Percentiles rank a stretch among this genome's conserved stretches.
Conservation (phyloP, 2,329 filamentous ascomycete genomes). For the Periconia macrospinosa region DNA sequence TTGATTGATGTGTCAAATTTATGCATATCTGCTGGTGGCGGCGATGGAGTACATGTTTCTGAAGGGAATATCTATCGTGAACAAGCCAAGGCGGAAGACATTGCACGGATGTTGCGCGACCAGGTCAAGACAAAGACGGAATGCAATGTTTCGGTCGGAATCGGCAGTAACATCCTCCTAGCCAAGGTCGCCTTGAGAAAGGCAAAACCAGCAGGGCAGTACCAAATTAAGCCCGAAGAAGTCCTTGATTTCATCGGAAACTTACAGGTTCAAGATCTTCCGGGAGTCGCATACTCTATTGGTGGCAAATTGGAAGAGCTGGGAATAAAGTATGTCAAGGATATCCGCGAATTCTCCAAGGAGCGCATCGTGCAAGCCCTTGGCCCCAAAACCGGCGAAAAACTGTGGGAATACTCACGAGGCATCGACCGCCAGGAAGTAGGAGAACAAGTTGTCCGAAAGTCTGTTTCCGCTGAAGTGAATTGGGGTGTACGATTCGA, state of each 20-base stretch:
- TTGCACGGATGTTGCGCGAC: constrained; percentile 68
- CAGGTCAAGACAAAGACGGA: constrained; percentile 74
- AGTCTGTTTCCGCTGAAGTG: constrained; percentile 95
- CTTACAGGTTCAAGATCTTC: constrained; percentile 77
- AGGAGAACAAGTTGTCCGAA: constrained; percentile 80
- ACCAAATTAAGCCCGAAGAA: constrained; percentile 81
- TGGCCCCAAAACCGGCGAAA: constrained; percentile 91
- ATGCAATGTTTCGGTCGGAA: constrained; percentile 89
- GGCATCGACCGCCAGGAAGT: constrained; percentile 87
- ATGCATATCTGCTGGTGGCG: constrained; percentile 67
- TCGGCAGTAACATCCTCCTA: constrained; percentile 85
- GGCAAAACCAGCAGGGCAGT: constrained; percentile 92
- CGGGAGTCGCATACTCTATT: constrained; percentile 90
- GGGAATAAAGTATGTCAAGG: constrained; percentile 78
- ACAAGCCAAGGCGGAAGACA: constrained; percentile 73
- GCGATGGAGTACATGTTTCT: constrained; percentile 64
- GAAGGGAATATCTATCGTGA: constrained; percentile 76
- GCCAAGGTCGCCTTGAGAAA: constrained; percentile 89
- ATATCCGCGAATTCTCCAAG: constrained; percentile 75
- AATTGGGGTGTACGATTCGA: constrained; percentile 98
- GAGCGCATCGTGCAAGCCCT: constrained; percentile 73
- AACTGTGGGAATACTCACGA: constrained; percentile 84
- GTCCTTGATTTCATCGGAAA: constrained; percentile 75
- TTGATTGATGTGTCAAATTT: constrained; percentile 78
- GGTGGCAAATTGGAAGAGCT: constrained; percentile 86